Evolutionary conservation across 2,329 filamentous ascomycete genomes (phyloP).

Genomic region (Calonectria pseudoreteaudii): DNA sequence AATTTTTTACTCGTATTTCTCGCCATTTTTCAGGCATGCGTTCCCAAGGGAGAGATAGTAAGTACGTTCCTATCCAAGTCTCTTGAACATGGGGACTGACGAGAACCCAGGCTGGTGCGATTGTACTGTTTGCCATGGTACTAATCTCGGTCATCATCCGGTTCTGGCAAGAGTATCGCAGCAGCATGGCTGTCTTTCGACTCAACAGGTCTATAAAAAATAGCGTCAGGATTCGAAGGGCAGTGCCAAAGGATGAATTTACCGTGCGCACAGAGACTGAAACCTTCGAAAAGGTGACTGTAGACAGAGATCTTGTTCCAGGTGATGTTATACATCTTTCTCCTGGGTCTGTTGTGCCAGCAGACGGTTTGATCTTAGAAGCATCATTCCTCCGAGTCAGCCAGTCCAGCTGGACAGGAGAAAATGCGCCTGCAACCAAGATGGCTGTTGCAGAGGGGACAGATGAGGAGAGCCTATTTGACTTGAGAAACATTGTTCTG

Average conservation of each 20-base stretch:
- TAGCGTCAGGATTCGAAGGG: neutral
- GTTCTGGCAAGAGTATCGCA: constrained; percentile 6
- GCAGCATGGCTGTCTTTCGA: neutral
- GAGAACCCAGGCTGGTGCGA: neutral
- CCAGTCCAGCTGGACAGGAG: constrained; percentile 45
- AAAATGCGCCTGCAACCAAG: constrained; percentile 43
- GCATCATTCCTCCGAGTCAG: constrained; percentile 43
- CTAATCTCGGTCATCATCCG: neutral
- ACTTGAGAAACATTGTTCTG: constrained; percentile 41
- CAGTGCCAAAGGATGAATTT: neutral
- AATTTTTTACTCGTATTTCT: constrained; percentile 9
- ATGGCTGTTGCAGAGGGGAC: constrained; percentile 23
- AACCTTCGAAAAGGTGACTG: neutral
- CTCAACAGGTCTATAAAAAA: neutral
- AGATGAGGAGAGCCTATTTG: constrained; percentile 39
- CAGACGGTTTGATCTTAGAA: constrained; percentile 45
- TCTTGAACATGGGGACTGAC: neutral
- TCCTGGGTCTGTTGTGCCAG: constrained; percentile 41
- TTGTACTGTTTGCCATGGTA: neutral
- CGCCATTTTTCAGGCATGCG: constrained; percentile 4
- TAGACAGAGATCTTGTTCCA: constrained; percentile 34
- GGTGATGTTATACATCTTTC: constrained; percentile 39
- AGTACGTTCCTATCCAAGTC: neutral
- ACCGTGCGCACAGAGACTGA: neutral
- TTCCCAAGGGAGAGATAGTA: neutral